Evolutionary conservation across 805 yeast species (phyloP).

Genomic region (Metschnikowia corniflorae): DNA sequence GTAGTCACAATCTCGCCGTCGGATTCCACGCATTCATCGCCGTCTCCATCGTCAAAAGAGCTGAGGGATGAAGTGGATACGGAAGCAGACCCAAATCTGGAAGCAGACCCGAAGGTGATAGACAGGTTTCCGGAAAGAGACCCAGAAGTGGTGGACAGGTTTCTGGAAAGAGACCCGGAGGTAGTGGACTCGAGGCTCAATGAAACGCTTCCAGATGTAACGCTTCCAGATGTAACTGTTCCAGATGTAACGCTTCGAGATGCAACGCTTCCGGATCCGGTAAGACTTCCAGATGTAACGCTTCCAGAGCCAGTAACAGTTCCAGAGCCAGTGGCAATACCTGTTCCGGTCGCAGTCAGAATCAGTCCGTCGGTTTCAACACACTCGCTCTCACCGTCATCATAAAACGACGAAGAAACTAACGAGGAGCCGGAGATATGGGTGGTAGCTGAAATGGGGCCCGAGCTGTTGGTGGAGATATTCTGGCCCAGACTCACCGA

Average conservation of each 20-base stretch:
- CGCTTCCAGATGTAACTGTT: too few relatives aligned
- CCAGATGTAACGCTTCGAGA: background rate
- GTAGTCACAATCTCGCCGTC: slow-evolving; percentile 3
- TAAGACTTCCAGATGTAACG: background rate
- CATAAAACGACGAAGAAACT: background rate
- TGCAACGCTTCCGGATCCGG: background rate
- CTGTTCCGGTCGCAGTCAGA: background rate
- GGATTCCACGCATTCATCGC: slow-evolving; percentile 6
- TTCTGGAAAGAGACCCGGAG: background rate
- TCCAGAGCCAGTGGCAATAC: background rate
- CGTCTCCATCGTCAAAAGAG: slow-evolving; percentile 2
- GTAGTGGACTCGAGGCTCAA: too few relatives aligned
- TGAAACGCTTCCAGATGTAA: too few relatives aligned
- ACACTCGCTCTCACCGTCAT: slow-evolving; percentile 8
- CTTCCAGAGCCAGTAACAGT: background rate
- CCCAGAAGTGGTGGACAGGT: background rate
- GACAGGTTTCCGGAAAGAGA: background rate
- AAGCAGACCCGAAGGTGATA: background rate
- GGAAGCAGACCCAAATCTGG: background rate
- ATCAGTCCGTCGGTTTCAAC: slow-evolving; percentile 4
- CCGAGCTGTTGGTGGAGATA: background rate
- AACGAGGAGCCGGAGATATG: background rate
- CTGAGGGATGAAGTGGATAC: background rate
- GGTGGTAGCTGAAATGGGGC: background rate
- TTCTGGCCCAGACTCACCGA: too few relatives aligned